Evolutionary conservation across 2,329 filamentous ascomycete genomes (phyloP).

Genomic region (Fonsecaea monophora): DNA sequence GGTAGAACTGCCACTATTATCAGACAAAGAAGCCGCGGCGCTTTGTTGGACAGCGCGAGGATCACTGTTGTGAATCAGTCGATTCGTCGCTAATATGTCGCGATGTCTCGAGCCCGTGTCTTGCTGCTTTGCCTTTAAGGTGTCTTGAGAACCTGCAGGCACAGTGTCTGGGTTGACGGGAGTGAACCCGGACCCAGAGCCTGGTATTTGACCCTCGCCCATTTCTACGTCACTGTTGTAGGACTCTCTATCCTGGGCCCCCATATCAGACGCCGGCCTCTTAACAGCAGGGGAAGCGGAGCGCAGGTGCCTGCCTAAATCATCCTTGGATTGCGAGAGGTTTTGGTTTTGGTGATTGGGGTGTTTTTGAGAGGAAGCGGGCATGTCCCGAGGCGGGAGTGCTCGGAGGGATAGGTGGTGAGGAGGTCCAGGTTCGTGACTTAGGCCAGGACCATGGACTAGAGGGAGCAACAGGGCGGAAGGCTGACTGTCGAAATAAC

Average conservation of each 20-base stretch:
- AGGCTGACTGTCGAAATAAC: slow-evolving; percentile 11
- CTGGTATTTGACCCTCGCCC: slow-evolving; percentile 32
- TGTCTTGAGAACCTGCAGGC: slow-evolving; percentile 23
- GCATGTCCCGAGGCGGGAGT: slow-evolving; percentile 45
- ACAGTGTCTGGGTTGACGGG: slow-evolving; percentile 23
- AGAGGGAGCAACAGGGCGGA: slow-evolving; percentile 17
- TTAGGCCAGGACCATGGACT: slow-evolving; percentile 35
- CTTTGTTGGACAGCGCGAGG: slow-evolving; percentile 46
- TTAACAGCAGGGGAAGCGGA: slow-evolving; percentile 62
- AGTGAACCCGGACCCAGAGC: slow-evolving; percentile 19
- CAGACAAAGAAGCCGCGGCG: slow-evolving; percentile 36
- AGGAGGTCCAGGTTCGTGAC: slow-evolving; percentile 28
- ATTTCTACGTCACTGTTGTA: slow-evolving; percentile 46
- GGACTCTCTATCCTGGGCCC: slow-evolving; percentile 47
- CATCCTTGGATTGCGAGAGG: slow-evolving; percentile 40
- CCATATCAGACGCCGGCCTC: slow-evolving; percentile 62
- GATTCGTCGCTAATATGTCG: slow-evolving; percentile 27
- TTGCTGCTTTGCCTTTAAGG: slow-evolving; percentile 37
- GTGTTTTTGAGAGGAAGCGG: slow-evolving; percentile 39
- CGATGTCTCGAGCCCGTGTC: slow-evolving; percentile 34
- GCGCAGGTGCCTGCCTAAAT: slow-evolving; percentile 44
- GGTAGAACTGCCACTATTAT: slow-evolving; percentile 45
- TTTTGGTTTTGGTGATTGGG: slow-evolving; percentile 36
- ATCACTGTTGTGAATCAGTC: slow-evolving; percentile 46
- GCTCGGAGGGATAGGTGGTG: slow-evolving; percentile 42